A percentile compares a stretch with the other conserved stretches of the same genome.
Conservation (phyloP, 1,139 yeast species). For the Hansenula sp. region DNA sequence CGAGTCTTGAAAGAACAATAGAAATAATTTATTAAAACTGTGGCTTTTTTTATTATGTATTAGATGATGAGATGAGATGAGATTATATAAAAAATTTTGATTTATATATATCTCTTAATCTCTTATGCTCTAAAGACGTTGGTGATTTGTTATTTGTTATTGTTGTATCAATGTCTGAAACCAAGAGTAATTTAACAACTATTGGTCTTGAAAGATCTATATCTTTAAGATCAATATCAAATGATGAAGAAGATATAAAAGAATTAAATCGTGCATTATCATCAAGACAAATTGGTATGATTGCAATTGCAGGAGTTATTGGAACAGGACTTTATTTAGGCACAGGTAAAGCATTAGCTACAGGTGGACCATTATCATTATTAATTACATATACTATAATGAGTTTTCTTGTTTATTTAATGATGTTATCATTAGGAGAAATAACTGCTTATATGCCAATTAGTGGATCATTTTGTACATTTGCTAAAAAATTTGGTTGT, state of each 20-base stretch:
- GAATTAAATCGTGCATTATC: neutral
- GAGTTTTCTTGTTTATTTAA: conserved; percentile 53
- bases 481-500: conserved; percentile 56
- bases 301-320: conserved; percentile 50
- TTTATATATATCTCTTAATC: too few species aligned
- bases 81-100: too few species aligned
- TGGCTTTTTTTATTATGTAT: too few species aligned
- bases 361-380: conserved; percentile 64
- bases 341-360: conserved; percentile 52
- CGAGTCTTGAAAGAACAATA: too few species aligned
- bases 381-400: conserved; percentile 53
- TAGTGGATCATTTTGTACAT: conserved; percentile 59
- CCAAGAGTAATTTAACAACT: too few species aligned
- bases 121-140: too few species aligned
- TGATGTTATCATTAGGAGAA: conserved; percentile 63
- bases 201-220: too few species aligned
- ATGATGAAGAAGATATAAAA: neutral
- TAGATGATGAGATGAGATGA: too few species aligned
- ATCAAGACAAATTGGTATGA: neutral
- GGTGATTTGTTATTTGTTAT: too few species aligned
- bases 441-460: conserved; percentile 61
- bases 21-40: too few species aligned
- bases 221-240: too few species aligned
- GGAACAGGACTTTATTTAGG: conserved; percentile 66
- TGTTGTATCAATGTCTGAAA: too few species aligned